Evolutionary conservation across 352 stramenopile species (phyloP), one percentile per base, ranked within the genome.

Genomic region (Pythium plurisporium): DNA sequence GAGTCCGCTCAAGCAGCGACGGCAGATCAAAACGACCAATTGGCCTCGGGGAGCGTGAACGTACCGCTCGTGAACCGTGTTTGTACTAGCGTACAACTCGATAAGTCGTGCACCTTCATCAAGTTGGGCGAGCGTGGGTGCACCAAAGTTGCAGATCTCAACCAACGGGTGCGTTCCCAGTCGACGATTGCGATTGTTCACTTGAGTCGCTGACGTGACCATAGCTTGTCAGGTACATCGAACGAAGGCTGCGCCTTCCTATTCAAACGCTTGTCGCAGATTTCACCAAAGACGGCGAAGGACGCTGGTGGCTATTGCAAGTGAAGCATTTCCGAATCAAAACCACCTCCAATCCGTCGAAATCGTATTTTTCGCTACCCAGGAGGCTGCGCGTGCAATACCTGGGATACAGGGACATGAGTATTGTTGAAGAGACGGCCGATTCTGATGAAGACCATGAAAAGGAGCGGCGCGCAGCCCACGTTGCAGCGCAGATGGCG

Each of bases 101-200:
- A 91, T 52, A 83, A 86, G 20, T 55, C 63, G 0, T 91, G 83
- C 34, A 89, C 81, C 12, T 91, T 94, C 41, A 77, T 90, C 48
- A 91, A 91, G 44, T 68, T 94, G 9, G 88, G 77, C 36, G 83
- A 94, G 46, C 73, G 79, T 4, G 83, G 72, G 1, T 91, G 79
- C 49, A 69, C 76, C 12, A 55, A 70, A 2, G 73, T 90, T 1
- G 85, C 79, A 15, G 81, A 89, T 45, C 68, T 94, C 17, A 91
- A 87, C 31, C 62, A 74, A 26, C 72, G 79, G 44, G 81, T 93
- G 72, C 40, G 69, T 72, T 31, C 27, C n/a, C n/a, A n/a, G n/a
- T n/a, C 11, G 26, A 27, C 29, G 26, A 17, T 51, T 3, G 25
- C 23, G 4, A 26, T 9, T 22, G 15, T 1, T 14, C 23, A 44